Conservation (phyloP, 2,329 filamentous ascomycete species). For the Trichoderma koningii region DNA sequence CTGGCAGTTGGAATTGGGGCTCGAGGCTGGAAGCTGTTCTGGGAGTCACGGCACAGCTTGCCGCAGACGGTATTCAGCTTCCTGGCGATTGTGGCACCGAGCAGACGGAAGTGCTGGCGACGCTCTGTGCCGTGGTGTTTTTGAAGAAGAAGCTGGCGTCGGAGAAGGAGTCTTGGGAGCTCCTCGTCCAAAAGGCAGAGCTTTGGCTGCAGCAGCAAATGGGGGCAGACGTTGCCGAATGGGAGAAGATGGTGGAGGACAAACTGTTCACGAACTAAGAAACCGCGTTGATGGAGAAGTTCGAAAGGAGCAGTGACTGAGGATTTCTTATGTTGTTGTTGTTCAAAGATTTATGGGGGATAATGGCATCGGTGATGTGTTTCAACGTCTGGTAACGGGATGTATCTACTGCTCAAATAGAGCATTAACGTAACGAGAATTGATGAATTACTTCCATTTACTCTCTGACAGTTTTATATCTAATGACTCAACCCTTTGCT, state of each 20-base stretch:
- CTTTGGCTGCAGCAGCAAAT: conserved; percentile 47
- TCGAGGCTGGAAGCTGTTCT: conserved; percentile 35
- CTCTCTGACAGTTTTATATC: too few species aligned
- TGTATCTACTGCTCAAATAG: too few species aligned
- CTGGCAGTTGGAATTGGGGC: conserved; percentile 39
- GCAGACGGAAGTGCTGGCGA: conserved; percentile 33
- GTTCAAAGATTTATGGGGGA: too few species aligned
- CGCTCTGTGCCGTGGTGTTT: conserved; percentile 37
- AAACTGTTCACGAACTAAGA: neutral
- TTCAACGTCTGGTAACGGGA: too few species aligned
- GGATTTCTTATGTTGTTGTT: too few species aligned
- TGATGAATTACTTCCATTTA: too few species aligned
- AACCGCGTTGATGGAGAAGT: neutral
- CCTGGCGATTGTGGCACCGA: conserved; percentile 14
- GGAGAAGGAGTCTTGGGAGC: conserved; percentile 61
- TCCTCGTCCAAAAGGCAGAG: conserved; percentile 63
- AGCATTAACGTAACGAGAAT: too few species aligned
- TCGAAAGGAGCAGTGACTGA: too few species aligned
- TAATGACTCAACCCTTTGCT: neutral
- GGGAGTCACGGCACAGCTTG: conserved; percentile 29
- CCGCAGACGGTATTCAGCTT: conserved; percentile 17
- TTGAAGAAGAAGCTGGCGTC: conserved; percentile 49
- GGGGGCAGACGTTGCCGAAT: conserved; percentile 24
- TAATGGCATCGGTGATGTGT: too few species aligned
- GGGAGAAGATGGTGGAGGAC: conserved; percentile 30